Evolutionary conservation across 2,329 filamentous ascomycete genomes (phyloP).

Genomic region (Ophidiomyces ophidiicola): DNA sequence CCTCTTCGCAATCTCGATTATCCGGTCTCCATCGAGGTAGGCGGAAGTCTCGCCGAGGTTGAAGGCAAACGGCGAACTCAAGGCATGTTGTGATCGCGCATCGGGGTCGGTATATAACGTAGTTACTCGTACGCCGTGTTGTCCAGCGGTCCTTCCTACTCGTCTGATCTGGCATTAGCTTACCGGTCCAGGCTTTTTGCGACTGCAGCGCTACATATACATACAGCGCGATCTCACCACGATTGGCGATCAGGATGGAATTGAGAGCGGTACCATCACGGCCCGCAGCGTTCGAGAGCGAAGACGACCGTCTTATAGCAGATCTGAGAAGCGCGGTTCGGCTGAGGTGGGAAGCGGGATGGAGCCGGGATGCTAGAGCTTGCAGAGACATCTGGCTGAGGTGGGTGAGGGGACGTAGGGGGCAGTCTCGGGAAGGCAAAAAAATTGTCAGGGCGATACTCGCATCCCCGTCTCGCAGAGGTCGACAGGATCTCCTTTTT

Average conservation of each 20-base stretch:
- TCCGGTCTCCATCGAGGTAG: conserved; percentile 87
- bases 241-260: conserved; percentile 89
- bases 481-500: neutral
- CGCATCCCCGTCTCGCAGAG: conserved; percentile 1
- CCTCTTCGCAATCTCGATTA: conserved; percentile 75
- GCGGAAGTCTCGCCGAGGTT: conserved; percentile 67
- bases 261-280: conserved; percentile 37
- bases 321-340: conserved; percentile 14
- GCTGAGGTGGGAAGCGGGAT: conserved; percentile 14
- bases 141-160: conserved; percentile 74
- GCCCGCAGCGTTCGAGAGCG: conserved; percentile 7
- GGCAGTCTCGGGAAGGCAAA: neutral
- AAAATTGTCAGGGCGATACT: too few relatives aligned
- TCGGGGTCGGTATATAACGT: conserved; percentile 94
- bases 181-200: neutral
- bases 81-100: conserved; percentile 72
- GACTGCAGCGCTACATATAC: conserved; percentile 14
- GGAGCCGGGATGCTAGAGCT: conserved; percentile 15
- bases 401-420: neutral
- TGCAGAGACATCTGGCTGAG: conserved; percentile 8
- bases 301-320: conserved; percentile 11
- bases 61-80: conserved; percentile 69
- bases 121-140: conserved; percentile 82
- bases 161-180: conserved; percentile 37
- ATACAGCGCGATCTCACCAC: conserved; percentile 83